A percentile compares a stretch with the other conserved stretches of the same genome.
Conservation (phyloP, 116 monocot species). For the Posidonia oceanica region DNA sequence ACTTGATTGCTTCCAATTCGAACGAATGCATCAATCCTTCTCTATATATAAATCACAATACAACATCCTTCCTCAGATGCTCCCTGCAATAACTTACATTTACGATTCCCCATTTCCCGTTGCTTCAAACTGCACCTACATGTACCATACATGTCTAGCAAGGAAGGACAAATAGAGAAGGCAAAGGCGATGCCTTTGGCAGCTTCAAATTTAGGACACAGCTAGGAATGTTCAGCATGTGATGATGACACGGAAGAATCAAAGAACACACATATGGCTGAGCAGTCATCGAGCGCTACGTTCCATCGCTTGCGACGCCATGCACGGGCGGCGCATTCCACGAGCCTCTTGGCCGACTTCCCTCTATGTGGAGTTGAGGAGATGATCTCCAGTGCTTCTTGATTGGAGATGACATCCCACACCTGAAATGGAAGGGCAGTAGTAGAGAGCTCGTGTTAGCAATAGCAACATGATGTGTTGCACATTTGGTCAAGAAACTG, state of each 20-base stretch:
- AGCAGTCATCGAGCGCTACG: conserved; percentile 85
- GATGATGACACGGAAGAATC: conserved; percentile 9
- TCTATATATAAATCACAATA: too few relatives aligned
- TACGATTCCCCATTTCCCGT: too few relatives aligned
- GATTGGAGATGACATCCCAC: conserved; percentile 96
- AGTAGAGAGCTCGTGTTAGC: too few relatives aligned
- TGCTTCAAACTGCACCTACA: too few relatives aligned
- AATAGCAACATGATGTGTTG: background rate
- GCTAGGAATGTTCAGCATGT: background rate
- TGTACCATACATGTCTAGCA: too few relatives aligned
- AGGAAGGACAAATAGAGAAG: background rate
- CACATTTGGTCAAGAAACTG: background rate
- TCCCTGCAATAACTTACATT: too few relatives aligned
- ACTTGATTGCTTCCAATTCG: too few relatives aligned
- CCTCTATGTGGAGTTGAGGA: conserved; percentile 40
- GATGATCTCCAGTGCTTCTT: conserved; percentile 83
- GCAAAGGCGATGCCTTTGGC: background rate
- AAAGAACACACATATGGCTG: conserved; percentile 86
- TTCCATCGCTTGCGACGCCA: conserved; percentile 73
- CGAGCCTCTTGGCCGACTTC: conserved; percentile 70
- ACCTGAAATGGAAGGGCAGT: conserved; percentile 27
- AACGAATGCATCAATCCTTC: too few relatives aligned
- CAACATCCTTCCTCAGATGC: too few relatives aligned
- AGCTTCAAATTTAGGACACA: background rate
- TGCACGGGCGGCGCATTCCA: conserved; percentile 58